Evolutionary conservation across 345 rosid species (phyloP).

Genomic region (Eucalyptus marginata): DNA sequence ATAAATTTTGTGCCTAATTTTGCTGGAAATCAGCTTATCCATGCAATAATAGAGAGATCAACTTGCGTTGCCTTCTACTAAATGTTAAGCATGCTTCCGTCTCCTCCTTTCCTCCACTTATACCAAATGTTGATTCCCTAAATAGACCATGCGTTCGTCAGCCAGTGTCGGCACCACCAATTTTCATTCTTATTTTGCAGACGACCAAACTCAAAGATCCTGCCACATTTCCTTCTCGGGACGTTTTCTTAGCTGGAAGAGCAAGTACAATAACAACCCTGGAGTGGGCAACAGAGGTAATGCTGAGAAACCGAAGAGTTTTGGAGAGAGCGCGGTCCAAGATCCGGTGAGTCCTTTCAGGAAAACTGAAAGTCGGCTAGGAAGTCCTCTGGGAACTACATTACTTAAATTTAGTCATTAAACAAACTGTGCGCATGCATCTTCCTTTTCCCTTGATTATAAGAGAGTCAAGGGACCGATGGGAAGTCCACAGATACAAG

Average conservation of each 20-base stretch:
- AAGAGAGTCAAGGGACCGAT: constrained; percentile 1
- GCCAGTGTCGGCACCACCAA: not conserved
- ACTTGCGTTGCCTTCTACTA: too few relatives aligned
- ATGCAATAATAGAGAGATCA: too few relatives aligned
- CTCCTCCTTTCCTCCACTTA: not conserved
- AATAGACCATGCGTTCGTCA: not conserved
- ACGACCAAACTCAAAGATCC: not conserved
- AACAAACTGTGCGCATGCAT: not conserved
- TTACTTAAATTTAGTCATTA: not conserved
- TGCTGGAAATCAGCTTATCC: too few relatives aligned
- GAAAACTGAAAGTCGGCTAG: not conserved
- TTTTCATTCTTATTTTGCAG: too few relatives aligned
- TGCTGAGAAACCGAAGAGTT: not conserved
- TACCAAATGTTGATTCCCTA: not conserved
- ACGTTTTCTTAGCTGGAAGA: too few relatives aligned
- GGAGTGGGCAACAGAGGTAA: too few relatives aligned
- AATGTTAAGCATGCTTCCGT: not conserved
- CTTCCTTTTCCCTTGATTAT: constrained; percentile 4
- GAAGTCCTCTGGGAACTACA: not conserved
- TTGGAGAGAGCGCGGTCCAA: not conserved
- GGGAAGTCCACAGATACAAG: constrained; percentile 3
- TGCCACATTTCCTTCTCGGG: not conserved
- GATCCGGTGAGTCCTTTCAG: not conserved
- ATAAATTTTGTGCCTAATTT: too few relatives aligned
- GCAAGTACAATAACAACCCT: too few relatives aligned